Conservation (phyloP, 2,329 filamentous ascomycete species). For the Elsinoe perseae region DNA sequence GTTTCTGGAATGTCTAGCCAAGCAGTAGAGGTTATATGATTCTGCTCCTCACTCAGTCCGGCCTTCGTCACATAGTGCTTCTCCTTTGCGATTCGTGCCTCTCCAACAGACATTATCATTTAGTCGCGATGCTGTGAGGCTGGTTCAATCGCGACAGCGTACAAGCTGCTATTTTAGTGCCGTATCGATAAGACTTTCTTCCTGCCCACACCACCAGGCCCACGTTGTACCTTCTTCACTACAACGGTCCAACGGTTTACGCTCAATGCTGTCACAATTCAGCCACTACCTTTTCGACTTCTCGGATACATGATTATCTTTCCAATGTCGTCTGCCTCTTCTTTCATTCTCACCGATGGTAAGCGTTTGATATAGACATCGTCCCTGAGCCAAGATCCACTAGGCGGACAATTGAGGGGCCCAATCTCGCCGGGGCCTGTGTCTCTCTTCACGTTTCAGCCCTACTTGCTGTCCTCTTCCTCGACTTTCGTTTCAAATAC, state of each 20-base stretch:
- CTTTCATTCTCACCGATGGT: neutral
- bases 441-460: constrained; percentile 7
- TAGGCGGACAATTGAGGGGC: neutral
- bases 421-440: neutral
- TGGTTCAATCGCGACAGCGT: no score
- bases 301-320: neutral
- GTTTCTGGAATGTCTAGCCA: neutral
- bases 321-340: neutral
- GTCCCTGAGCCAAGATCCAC: neutral
- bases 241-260: neutral
- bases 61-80: no score
- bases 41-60: no score
- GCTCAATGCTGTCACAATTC: constrained; percentile 7
- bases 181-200: neutral
- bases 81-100: no score
- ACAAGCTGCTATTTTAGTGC: neutral
- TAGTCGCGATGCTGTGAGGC: no score
- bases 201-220: neutral
- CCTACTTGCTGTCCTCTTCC: neutral
- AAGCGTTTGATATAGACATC: neutral
- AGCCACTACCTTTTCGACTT: neutral
- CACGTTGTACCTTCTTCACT: neutral
- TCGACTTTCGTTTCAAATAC: neutral
- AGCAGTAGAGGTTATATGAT: neutral
- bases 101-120: no score